Conservation (phyloP, 2,329 filamentous ascomycete species). For the Magnaporthales sp. region DNA sequence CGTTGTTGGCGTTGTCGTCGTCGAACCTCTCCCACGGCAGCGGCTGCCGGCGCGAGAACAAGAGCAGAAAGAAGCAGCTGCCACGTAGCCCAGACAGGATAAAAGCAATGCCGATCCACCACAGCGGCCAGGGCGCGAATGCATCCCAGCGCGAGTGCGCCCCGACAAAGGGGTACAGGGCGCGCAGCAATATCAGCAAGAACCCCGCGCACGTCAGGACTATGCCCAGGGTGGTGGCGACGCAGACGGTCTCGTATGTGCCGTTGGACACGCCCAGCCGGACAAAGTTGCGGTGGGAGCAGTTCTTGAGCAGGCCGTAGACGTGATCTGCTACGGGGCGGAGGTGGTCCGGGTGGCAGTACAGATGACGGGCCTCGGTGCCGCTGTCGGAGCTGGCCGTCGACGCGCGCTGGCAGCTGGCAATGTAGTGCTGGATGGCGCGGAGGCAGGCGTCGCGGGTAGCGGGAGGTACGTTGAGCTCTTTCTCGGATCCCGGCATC, state of each 20-base stretch:
- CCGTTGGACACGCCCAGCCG: slow-evolving; percentile 45
- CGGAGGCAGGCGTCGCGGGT: slow-evolving; percentile 30
- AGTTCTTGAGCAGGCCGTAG: slow-evolving; percentile 35
- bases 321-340: slow-evolving; percentile 35
- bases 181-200: slow-evolving; percentile 29
- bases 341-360: slow-evolving; percentile 29
- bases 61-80: slow-evolving; percentile 37
- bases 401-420: background rate
- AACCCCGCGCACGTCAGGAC: slow-evolving; percentile 29
- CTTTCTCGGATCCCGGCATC: slow-evolving; percentile 30
- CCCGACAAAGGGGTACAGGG: slow-evolving; percentile 26
- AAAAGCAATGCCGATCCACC: slow-evolving; percentile 33
- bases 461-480: slow-evolving; percentile 35
- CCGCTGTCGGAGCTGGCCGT: background rate
- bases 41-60: slow-evolving; percentile 34
- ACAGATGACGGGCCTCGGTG: slow-evolving; percentile 9
- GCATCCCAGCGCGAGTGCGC: slow-evolving; percentile 30
- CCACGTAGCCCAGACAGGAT: slow-evolving; percentile 35
- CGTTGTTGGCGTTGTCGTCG: slow-evolving; percentile 17
- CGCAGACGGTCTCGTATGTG: slow-evolving; percentile 38
- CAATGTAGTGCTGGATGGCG: slow-evolving; percentile 17
- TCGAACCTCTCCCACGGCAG: slow-evolving; percentile 40
- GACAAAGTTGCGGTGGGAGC: slow-evolving; percentile 41
- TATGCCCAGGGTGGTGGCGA: slow-evolving; percentile 33
- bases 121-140: slow-evolving; percentile 34